phyloP scores from a whole-genome alignment of 345 rosid species.

The Aquilaria sinensis region DNA sequence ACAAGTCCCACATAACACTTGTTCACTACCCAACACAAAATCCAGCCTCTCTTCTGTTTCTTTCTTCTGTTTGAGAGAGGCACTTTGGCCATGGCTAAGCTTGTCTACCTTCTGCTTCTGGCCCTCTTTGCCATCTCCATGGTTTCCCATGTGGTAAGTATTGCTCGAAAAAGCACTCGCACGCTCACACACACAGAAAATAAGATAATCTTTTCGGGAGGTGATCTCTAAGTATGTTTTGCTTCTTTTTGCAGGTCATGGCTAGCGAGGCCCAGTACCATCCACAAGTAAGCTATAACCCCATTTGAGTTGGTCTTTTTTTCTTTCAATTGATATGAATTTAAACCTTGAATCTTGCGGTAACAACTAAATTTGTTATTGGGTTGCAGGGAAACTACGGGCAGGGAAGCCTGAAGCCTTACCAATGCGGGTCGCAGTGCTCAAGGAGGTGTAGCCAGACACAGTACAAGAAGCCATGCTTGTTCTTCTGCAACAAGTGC shows the following conservation, averaged over 20 bases:
- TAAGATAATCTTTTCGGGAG: background rate
- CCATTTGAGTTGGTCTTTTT: too few species aligned
- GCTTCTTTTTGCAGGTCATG: constrained; percentile 18
- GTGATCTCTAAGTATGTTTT: background rate
- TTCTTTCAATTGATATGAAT: too few species aligned
- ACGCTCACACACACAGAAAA: background rate
- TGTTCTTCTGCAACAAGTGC: constrained; percentile 74
- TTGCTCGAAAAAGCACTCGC: background rate
- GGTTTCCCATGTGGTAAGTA: constrained; percentile 9
- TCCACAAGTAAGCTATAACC: constrained; percentile 29
- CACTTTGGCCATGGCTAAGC: constrained; percentile 13
- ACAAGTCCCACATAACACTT: background rate
- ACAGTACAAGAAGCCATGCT: constrained; percentile 62
- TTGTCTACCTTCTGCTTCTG: constrained; percentile 11
- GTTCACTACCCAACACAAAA: background rate
- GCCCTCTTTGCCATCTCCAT: constrained; percentile 20
- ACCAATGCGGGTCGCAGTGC: constrained; percentile 43
- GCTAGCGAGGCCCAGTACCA: constrained; percentile 32
- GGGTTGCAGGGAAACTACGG: constrained; percentile 26
- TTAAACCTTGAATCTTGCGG: background rate
- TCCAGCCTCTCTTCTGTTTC: background rate
- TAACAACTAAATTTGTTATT: background rate
- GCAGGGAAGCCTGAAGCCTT: constrained; percentile 41
- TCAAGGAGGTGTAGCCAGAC: constrained; percentile 56
- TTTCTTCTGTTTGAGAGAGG: constrained; percentile 1